Conservation (phyloP, 164 flowering plant genomes). For the Berberis thunbergii region DNA sequence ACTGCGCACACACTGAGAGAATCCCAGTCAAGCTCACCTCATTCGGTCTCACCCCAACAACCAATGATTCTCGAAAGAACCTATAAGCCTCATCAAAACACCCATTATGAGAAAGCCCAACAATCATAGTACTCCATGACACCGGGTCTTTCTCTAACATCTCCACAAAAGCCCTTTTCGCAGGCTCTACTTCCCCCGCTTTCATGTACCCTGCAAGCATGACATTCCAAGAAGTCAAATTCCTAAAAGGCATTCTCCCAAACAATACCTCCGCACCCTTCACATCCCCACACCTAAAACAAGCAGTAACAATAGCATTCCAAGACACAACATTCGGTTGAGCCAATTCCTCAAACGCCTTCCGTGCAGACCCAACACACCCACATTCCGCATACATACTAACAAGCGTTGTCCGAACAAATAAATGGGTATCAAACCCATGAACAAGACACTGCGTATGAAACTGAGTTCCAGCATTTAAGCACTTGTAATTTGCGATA, state of each 20-base stretch:
- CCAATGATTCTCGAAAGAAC: constrained; percentile 25
- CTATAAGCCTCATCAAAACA: constrained; percentile 41
- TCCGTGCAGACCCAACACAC: constrained; percentile 16
- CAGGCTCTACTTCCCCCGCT: no score
- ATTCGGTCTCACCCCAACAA: no score
- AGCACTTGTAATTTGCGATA: constrained; percentile 29
- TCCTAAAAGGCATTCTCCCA: constrained; percentile 33
- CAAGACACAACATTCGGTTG: constrained; percentile 55
- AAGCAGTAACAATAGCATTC: constrained; percentile 54
- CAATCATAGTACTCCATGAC: constrained; percentile 74
- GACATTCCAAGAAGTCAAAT: constrained; percentile 16
- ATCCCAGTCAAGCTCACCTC: constrained; percentile 39
- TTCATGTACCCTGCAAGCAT: no score
- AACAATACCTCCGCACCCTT: constrained; percentile 32
- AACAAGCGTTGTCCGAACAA: constrained; percentile 47
- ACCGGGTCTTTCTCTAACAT: constrained; percentile 43
- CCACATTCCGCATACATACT: constrained; percentile 56
- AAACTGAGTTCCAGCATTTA: constrained; percentile 34
- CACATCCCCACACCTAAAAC: constrained; percentile 40
- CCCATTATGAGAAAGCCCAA: constrained; percentile 49
- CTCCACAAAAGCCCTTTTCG: constrained; percentile 11
- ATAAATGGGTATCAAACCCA: constrained; percentile 40
- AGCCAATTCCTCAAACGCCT: constrained; percentile 47
- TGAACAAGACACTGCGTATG: constrained; percentile 34
- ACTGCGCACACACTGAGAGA: constrained; percentile 51